A percentile compares a stretch with the other conserved stretches of the same genome.
Evolutionary conservation across 208 protist species (phyloP).

Genomic region (Phytomonas francai): DNA sequence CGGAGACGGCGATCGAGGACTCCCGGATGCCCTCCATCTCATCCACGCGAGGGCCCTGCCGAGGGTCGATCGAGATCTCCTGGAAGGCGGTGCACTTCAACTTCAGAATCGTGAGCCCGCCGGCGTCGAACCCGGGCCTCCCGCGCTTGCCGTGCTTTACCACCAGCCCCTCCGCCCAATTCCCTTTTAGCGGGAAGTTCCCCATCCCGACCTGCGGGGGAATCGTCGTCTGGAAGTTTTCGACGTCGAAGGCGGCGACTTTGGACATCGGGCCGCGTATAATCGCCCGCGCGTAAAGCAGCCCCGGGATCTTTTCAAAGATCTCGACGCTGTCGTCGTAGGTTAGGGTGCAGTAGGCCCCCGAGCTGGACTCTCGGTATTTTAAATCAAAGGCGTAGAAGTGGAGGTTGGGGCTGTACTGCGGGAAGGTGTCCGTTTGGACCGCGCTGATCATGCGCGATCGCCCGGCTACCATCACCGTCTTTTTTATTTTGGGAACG

Average conservation of each 20-base stretch:
- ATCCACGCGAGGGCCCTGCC: conserved; percentile 61
- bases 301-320: conserved; percentile 56
- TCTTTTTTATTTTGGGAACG: conserved; percentile 34
- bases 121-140: conserved; percentile 44
- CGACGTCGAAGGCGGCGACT: conserved; percentile 78
- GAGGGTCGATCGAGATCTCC: conserved; percentile 71
- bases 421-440: conserved; percentile 74
- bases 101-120: conserved; percentile 66
- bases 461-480: conserved; percentile 51
- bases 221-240: conserved; percentile 71
- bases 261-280: conserved; percentile 69
- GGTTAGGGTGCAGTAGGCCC: conserved; percentile 38
- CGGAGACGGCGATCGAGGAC: conserved; percentile 33
- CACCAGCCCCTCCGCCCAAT: conserved; percentile 81
- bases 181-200: conserved; percentile 69
- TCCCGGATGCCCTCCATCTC: conserved; percentile 53
- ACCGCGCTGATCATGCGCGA: conserved; percentile 44
- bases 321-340: conserved; percentile 62
- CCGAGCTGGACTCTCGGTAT: conserved; percentile 29
- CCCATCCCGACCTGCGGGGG: conserved; percentile 79
- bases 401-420: conserved; percentile 80
- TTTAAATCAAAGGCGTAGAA: conserved; percentile 89
- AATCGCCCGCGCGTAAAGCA: conserved; percentile 71
- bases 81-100: conserved; percentile 85
- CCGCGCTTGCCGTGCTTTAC: conserved; percentile 68